These are phyloP conservation scores for Solanum paucissectum DNA, from an alignment of 257 asterid genomes.

Conservation along the genomic window DNA sequence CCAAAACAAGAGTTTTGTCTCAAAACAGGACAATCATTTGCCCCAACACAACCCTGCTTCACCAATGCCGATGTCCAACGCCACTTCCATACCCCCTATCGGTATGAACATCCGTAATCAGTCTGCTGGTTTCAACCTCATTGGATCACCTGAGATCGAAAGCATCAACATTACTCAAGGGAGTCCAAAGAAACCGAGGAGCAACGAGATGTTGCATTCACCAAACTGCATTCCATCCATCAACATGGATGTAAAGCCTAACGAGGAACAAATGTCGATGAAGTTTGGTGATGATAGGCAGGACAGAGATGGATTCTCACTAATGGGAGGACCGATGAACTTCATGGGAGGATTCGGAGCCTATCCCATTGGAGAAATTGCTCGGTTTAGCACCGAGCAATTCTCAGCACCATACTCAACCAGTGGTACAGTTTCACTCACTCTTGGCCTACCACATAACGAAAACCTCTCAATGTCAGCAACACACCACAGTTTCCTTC, in stretches of 20 bases:
- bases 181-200: slow-evolving; percentile 68
- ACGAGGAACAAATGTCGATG: slow-evolving; percentile 31
- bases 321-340: slow-evolving; percentile 71
- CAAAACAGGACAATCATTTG: not conserved
- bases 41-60: slow-evolving; percentile 17
- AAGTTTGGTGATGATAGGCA: slow-evolving; percentile 51
- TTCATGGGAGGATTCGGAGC: slow-evolving; percentile 87
- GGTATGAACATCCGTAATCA: slow-evolving; percentile 26
- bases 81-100: slow-evolving; percentile 28
- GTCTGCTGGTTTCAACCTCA: slow-evolving; percentile 46
- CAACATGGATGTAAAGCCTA: slow-evolving; percentile 36
- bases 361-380: slow-evolving; percentile 63
- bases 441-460: slow-evolving; percentile 82
- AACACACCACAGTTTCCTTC: slow-evolving; percentile 50
- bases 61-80: slow-evolving; percentile 19
- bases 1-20: slow-evolving; percentile 19
- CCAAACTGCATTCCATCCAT: slow-evolving; percentile 26
- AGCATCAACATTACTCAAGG: slow-evolving; percentile 27
- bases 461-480: slow-evolving; percentile 65
- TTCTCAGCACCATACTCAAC: slow-evolving; percentile 63
- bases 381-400: slow-evolving; percentile 54
- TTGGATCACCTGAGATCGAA: slow-evolving; percentile 53
- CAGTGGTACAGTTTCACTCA: slow-evolving; percentile 64
- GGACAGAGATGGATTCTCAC: slow-evolving; percentile 46
- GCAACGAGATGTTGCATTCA: slow-evolving; percentile 31